These are phyloP conservation scores for Taphrina deformans DNA, from an alignment of 1,139 yeast genomes.

Conservation along the genomic window DNA sequence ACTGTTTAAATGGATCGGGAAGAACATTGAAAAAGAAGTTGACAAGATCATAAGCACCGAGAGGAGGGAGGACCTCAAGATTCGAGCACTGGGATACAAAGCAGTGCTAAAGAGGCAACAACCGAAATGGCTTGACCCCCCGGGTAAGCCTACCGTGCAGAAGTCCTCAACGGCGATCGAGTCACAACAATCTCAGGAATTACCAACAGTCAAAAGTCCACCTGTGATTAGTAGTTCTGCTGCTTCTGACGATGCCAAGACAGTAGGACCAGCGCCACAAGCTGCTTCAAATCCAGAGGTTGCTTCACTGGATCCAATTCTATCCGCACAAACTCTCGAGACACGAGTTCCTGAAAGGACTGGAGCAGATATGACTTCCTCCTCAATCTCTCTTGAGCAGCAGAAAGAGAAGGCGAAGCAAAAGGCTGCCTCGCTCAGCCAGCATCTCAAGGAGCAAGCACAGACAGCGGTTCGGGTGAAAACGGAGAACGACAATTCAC, in stretches of 20 bases:
- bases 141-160: not conserved
- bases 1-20: slow-evolving; percentile 66
- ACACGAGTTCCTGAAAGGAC: not conserved
- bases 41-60: slow-evolving; percentile 57
- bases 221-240: not conserved
- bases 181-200: not conserved
- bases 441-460: slow-evolving; percentile 1
- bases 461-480: not conserved
- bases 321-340: not conserved
- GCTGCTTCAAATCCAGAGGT: not conserved
- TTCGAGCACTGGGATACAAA: slow-evolving; percentile 43
- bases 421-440: slow-evolving; percentile 11
- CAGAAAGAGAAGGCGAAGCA: slow-evolving; percentile 15
- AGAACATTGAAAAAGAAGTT: slow-evolving; percentile 53
- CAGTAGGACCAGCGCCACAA: not conserved
- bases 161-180: not conserved
- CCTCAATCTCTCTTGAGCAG: not conserved
- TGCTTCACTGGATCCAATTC: not conserved
- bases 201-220: not conserved
- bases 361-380: not conserved
- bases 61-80: slow-evolving; percentile 72
- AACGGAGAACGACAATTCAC: not conserved
- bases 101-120: slow-evolving; percentile 34
- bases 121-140: slow-evolving; percentile 10
- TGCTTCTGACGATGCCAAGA: not conserved